Percentiles rank a stretch among this genome's conserved stretches.
Conservation (phyloP, 2,329 filamentous ascomycete species). For the Metarhizium anisopliae region DNA sequence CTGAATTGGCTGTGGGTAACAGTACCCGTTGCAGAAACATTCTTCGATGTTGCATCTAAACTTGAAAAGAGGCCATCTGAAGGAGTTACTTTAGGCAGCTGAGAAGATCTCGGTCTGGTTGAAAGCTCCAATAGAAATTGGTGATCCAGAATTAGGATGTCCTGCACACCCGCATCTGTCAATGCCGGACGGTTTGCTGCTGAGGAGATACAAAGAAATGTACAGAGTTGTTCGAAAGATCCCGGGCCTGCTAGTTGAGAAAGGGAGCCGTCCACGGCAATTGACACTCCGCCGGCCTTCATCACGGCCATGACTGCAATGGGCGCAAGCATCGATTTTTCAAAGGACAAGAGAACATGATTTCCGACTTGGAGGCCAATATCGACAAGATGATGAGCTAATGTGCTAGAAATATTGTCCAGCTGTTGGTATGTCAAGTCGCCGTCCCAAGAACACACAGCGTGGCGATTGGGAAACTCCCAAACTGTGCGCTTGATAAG, state of each 20-base stretch:
- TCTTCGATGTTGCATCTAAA: background rate
- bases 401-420: conserved; percentile 1
- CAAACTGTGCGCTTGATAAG: conserved; percentile 3
- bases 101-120: background rate
- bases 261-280: conserved; percentile 8
- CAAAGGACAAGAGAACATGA: conserved; percentile 7
- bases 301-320: conserved; percentile 16
- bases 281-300: conserved; percentile 16
- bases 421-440: conserved; percentile 5
- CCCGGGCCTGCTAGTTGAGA: background rate
- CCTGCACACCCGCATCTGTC: background rate
- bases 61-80: conserved; percentile 1
- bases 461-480: background rate
- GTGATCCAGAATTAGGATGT: background rate
- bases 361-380: background rate
- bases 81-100: conserved; percentile 1
- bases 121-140: background rate
- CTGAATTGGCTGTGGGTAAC: conserved; percentile 3
- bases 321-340: conserved; percentile 14
- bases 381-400: conserved; percentile 1
- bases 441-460: conserved; percentile 6
- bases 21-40: background rate
- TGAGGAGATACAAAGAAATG: background rate
- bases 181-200: background rate
- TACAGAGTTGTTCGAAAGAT: background rate